phyloP scores from a whole-genome alignment of 176 grass and related monocot genomes.

The Aegilops longissima region DNA sequence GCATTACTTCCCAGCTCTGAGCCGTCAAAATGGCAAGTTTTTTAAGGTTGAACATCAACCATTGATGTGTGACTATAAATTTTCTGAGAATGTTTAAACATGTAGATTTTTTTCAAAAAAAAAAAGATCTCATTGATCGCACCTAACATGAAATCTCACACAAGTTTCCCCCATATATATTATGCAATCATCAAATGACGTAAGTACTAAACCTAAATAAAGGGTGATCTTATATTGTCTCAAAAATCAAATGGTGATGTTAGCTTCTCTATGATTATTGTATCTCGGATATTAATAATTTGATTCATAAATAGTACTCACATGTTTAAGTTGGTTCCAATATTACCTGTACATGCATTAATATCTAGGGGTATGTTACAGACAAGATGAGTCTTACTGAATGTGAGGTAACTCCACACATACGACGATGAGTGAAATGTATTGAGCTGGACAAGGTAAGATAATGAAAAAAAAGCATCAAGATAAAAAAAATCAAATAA shows the following conservation, averaged over 20 bases:
- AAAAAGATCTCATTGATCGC: neutral
- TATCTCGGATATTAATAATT: neutral
- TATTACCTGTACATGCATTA: neutral
- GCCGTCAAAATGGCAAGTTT: neutral
- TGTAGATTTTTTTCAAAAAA: too few relatives aligned
- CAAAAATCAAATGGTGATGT: neutral
- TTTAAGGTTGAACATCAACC: too few relatives aligned
- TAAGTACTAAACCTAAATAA: neutral
- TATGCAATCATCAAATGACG: neutral
- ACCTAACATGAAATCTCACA: neutral
- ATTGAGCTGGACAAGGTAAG: neutral
- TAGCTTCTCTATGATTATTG: neutral
- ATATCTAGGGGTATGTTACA: neutral
- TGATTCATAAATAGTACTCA: neutral
- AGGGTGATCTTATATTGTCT: neutral
- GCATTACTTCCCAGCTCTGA: slow-evolving; percentile 30
- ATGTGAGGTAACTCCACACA: neutral
- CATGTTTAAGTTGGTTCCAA: neutral
- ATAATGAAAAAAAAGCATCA: neutral
- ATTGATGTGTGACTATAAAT: too few relatives aligned
- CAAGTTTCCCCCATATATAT: neutral
- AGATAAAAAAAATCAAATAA: slow-evolving; percentile 5
- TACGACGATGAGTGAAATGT: slow-evolving; percentile 13
- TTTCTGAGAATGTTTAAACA: too few relatives aligned
- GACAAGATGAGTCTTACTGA: slow-evolving; percentile 4